Evolutionary conservation across 148 eudicot genomes (phyloP).

Genomic region (Drosera capensis): DNA sequence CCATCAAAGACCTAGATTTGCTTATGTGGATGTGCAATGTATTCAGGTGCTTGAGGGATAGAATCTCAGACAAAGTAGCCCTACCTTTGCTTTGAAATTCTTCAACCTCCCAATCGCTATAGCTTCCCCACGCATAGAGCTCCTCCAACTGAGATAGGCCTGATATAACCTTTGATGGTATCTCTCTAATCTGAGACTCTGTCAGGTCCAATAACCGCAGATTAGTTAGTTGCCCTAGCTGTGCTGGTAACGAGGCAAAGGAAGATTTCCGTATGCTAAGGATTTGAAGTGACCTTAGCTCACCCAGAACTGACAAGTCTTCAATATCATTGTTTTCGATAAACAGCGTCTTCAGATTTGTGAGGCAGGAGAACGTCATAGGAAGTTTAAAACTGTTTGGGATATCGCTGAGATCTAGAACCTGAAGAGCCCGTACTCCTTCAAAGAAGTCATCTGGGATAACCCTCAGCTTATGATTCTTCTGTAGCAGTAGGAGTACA

Average conservation of each 20-base stretch:
- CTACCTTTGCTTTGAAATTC: conserved; percentile 4
- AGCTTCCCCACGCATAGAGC: conserved; percentile 21
- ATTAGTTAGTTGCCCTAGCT: conserved; percentile 15
- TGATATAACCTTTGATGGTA: conserved; percentile 17
- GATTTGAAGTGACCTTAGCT: conserved; percentile 22
- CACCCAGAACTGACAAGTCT: conserved; percentile 16
- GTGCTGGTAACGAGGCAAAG: conserved; percentile 16
- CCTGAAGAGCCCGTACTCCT: conserved; percentile 26
- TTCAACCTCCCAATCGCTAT: conserved; percentile 10
- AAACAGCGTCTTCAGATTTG: conserved; percentile 17
- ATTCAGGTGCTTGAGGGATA: conserved; percentile 11
- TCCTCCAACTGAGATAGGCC: conserved; percentile 18
- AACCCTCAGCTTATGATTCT: conserved; percentile 5
- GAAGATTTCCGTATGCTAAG: conserved; percentile 19
- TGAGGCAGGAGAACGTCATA: conserved; percentile 14
- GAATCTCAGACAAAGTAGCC: conserved; percentile 17
- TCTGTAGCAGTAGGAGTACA: conserved; percentile 13
- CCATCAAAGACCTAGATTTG: conserved; percentile 1
- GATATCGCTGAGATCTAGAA: conserved; percentile 17
- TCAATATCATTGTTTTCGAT: conserved; percentile 13
- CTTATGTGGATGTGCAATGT: conserved; percentile 15
- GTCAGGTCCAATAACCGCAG: conserved; percentile 23
- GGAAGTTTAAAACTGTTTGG: conserved; percentile 9
- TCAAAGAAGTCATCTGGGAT: conserved; percentile 13
- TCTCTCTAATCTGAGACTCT: conserved; percentile 4